A percentile compares a stretch with the other conserved stretches of the same genome.
Evolutionary conservation across 306 rosid species (phyloP).

Genomic region (Lathyrus sativus): DNA sequence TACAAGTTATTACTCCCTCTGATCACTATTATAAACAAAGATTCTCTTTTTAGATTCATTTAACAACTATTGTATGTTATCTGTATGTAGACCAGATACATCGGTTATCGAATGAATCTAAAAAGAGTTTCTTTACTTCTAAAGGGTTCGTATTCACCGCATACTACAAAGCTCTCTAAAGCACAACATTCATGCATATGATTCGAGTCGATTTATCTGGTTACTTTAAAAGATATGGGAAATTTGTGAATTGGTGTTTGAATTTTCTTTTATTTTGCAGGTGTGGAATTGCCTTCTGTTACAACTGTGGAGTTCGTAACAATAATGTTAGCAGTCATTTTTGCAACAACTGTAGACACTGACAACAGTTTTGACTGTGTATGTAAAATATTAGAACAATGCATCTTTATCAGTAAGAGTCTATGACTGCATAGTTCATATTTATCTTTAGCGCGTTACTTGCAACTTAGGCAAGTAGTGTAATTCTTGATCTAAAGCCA

Average conservation of each 20-base stretch:
- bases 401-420: neutral
- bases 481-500: neutral
- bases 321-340: neutral
- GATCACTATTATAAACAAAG: too few relatives aligned
- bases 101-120: too few relatives aligned
- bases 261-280: slow-evolving; percentile 41
- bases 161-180: slow-evolving; percentile 1
- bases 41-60: too few relatives aligned
- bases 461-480: neutral
- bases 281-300: slow-evolving; percentile 55
- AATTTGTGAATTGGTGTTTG: slow-evolving; percentile 11
- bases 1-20: neutral
- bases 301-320: slow-evolving; percentile 44
- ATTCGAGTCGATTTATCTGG: neutral
- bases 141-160: neutral
- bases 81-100: too few relatives aligned
- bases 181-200: neutral
- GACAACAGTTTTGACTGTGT: neutral
- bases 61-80: too few relatives aligned
- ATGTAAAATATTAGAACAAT: slow-evolving; percentile 1
- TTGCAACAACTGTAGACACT: slow-evolving; percentile 32
- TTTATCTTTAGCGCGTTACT: neutral
- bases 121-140: too few relatives aligned
- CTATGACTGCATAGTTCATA: neutral
- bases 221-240: neutral